A percentile compares a stretch with the other conserved stretches of the same genome.
These are phyloP conservation scores for Trypanosoma caninum DNA, from an alignment of 208 protist species.

Conservation along the genomic window DNA sequence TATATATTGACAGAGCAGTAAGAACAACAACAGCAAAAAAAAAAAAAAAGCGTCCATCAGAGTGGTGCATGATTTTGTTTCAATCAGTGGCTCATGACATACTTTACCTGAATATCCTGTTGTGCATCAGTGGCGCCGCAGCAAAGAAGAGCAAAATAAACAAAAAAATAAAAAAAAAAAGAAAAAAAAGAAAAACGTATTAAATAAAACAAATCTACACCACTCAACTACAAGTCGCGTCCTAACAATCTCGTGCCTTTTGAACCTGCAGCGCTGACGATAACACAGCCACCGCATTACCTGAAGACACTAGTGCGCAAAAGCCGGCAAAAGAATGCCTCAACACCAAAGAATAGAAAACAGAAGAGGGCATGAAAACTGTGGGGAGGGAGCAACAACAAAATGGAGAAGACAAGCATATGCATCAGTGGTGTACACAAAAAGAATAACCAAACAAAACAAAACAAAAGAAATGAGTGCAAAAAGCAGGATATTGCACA, in stretches of 20 bases:
- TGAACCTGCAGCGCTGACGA: slow-evolving; percentile 16
- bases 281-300: slow-evolving; percentile 2
- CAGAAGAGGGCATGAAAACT: background rate
- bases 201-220: too few relatives aligned
- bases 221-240: too few relatives aligned
- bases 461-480: too few relatives aligned
- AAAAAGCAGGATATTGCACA: too few relatives aligned
- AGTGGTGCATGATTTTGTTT: slow-evolving; percentile 36
- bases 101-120: slow-evolving; percentile 27
- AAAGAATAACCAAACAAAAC: too few relatives aligned
- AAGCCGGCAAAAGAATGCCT: too few relatives aligned
- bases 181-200: background rate
- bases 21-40: slow-evolving; percentile 12
- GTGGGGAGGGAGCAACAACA: background rate
- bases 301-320: slow-evolving; percentile 13
- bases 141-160: background rate
- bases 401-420: background rate
- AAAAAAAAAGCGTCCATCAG: slow-evolving; percentile 7
- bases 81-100: slow-evolving; percentile 24
- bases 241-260: slow-evolving; percentile 10
- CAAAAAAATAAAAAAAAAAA: background rate
- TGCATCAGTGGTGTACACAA: too few relatives aligned
- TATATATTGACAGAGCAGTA: background rate
- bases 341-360: too few relatives aligned
- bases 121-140: slow-evolving; percentile 18